Conservation (phyloP, 2,329 filamentous ascomycete genomes). For the Talaromyces piceae region DNA sequence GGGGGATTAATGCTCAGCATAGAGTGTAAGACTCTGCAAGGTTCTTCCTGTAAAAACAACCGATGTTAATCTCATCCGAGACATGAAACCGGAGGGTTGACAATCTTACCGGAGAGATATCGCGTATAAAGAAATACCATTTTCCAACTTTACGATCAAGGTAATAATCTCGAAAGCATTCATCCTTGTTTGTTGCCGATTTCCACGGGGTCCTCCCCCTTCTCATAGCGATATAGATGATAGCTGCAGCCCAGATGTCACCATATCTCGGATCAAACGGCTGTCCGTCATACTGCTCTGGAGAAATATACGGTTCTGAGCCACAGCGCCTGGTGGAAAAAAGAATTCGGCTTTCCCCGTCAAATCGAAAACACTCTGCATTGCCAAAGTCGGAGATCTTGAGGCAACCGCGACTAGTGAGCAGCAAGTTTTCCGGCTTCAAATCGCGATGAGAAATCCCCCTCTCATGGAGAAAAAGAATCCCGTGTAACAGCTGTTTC, state of each 20-base stretch:
- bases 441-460: constrained; percentile 89
- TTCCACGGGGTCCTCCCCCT: constrained; percentile 21
- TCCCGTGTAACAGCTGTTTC: constrained; percentile 48
- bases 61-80: no score
- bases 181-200: no score
- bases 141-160: no score
- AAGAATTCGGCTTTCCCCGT: background rate
- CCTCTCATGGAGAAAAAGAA: constrained; percentile 63
- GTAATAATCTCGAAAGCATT: no score
- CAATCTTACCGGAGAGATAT: no score
- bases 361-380: constrained; percentile 6
- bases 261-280: constrained; percentile 10
- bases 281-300: constrained; percentile 46
- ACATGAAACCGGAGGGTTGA: no score
- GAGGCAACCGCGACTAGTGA: constrained; percentile 70
- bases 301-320: constrained; percentile 65
- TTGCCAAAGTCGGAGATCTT: constrained; percentile 79
- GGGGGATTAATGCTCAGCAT: no score
- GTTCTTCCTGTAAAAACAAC: no score
- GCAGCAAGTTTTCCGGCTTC: constrained; percentile 89
- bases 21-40: no score
- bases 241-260: constrained; percentile 25
- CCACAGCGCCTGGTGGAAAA: constrained; percentile 15
- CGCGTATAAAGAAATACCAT: no score
- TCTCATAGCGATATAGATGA: constrained; percentile 22